Base-by-base conservation (phyloP, 2,329 filamentous ascomycete species). In the Alternaria longipes region DNA sequence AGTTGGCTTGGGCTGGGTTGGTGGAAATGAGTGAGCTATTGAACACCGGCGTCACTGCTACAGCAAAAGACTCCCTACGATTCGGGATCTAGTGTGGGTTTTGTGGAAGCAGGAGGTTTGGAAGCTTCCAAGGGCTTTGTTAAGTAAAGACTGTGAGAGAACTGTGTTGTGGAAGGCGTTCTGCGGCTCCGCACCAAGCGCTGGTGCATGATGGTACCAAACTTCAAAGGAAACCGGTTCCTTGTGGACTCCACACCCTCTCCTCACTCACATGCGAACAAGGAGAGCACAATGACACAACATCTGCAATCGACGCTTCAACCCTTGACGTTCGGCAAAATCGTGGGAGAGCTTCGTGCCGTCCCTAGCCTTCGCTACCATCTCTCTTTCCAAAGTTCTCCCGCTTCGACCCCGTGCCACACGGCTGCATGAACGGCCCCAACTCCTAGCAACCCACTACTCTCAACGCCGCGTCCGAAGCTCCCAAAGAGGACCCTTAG, bases 381-480 rank as follows among this genome's bases (percentile, higher is more conserved):
- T 49, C 54, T 24, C n/a, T 22, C 22, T 45, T 59, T 38, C 50
- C 34, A 59, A 47, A 53, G 34, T 36, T 53, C 42, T 22, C 30
- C 44, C 34, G 32, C 20, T 38, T 38, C 51, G 45, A 40, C 50
- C 53, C 56, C 32, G 56, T 54, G 51, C 51, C 44, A 45, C 32
- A 45, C 42, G 50, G 56, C 56, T 53, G 56, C 56, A 59, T 54
- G 30, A 45, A 59, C 32, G 56, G 56, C 53, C 32, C 55, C 50
- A 50, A 44, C 42, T 44, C 49, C 56, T 53, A 54, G 42, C 56
- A 59, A 44, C 30, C 56, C 56, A 53, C 30, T 36, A 50, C 46
- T 38, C 34, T 50, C 38, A 14, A 38, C 46, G 46, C 46, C 46
- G 26, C 36, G 12, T 24, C 54, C 9, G 41, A n/a, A 38, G 38